Conservation (phyloP, 83 land plant species). For the Picea engelmannii region DNA sequence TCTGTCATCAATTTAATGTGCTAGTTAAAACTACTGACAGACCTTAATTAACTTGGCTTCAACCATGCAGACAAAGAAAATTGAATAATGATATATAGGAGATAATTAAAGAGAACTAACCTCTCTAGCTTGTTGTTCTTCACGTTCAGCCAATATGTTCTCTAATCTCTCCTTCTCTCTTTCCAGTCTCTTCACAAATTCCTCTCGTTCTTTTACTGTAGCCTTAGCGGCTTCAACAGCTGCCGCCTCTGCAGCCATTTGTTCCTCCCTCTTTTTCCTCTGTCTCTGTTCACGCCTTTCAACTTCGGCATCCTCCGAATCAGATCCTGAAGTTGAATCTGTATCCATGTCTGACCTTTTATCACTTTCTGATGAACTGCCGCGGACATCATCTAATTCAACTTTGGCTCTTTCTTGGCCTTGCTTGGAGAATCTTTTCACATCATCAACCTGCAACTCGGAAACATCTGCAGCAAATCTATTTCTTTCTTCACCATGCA, state of each 20-base stretch:
- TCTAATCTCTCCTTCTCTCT: constrained; percentile 70
- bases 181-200: constrained; percentile 59
- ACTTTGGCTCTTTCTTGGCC: not conserved
- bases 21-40: not conserved
- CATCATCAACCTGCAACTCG: not conserved
- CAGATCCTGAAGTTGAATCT: constrained; percentile 40
- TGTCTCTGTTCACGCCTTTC: constrained; percentile 30
- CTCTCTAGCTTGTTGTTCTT: constrained; percentile 61
- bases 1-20: constrained; percentile 1
- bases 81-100: not conserved
- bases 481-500: not conserved
- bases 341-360: constrained; percentile 33
- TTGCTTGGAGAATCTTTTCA: not conserved
- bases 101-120: constrained; percentile 23
- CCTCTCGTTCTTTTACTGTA: constrained; percentile 54
- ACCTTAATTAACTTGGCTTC: not conserved
- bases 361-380: constrained; percentile 14
- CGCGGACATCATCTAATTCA: constrained; percentile 5
- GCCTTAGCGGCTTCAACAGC: constrained; percentile 59
- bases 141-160: constrained; percentile 60
- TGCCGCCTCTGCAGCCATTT: constrained; percentile 42
- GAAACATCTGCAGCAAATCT: not conserved
- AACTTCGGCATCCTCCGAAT: constrained; percentile 56
- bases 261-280: constrained; percentile 35
- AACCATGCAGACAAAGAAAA: not conserved